Evolutionary conservation across 2,329 filamentous ascomycete genomes (phyloP), one percentile per base, ranked within the genome.

Genomic region (Westerdykella ornata): DNA sequence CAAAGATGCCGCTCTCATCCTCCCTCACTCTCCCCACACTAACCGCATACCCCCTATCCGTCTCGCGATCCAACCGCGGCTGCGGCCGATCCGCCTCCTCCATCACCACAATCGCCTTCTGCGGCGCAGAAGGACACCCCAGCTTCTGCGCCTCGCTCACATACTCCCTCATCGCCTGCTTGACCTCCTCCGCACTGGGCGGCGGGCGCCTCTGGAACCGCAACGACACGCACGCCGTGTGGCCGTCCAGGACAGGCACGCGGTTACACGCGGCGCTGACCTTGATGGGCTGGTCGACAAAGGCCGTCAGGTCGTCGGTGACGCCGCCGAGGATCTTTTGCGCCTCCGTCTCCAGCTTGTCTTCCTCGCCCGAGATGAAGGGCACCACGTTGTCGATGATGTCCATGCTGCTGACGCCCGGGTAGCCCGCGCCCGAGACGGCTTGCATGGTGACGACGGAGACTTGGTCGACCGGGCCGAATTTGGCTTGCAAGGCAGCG

Each of bases 371-470:
- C 1, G 78, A 76, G 63, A 97, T 98, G 68, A 80, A 96, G 7
- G 92, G 92, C 34, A 98, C 87, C 2, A 97, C 84, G 62, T 97
- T 97, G 71, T 97, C 92, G 47, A 97, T 72, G 46, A 97, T 84
- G 68, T 97, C 92, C 88, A 97, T 95, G 68, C 80, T 30, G 63
- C 84, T 84, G 30, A 97, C 86, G 50, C 87, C 87, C 3, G 87
- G 86, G 70, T 92, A 94, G 20, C 90, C 92, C 5, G 88, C 90
- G 43, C 92, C 90, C 1, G 87, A 94, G 35, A 97, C 82, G 44
- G 92, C 90, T 71, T 97, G 92, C 77, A 95, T 82, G 33, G 92
- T 97, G 55, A 96, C 88, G 39, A 97, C 86, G 47, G 86, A 84
- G 53, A 95, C 85, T 56, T 76, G 70, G 50, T 78, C 74, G 20